A percentile compares a stretch with the other conserved stretches of the same genome.
Evolutionary conservation across 306 rosid species (phyloP).

Genomic region (Pyrus pyrifolia): DNA sequence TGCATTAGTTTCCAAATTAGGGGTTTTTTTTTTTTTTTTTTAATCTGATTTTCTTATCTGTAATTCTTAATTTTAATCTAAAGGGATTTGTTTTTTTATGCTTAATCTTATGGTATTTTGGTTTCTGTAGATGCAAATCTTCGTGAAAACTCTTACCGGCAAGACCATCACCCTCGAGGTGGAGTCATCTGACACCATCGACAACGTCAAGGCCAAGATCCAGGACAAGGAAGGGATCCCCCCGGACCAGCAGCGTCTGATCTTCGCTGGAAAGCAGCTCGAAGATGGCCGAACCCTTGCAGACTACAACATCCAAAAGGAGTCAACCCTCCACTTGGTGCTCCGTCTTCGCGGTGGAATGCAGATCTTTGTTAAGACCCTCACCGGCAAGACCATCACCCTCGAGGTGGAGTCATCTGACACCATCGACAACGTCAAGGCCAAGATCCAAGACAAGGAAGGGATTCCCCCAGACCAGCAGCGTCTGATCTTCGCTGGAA

Average conservation of each 20-base stretch:
- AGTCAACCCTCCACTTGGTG: constrained; percentile 29
- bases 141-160: constrained; percentile 28
- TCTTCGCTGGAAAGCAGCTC: constrained; percentile 28
- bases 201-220: constrained; percentile 31
- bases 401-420: constrained; percentile 15
- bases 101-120: neutral
- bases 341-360: constrained; percentile 34
- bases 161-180: constrained; percentile 33
- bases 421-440: too few relatives aligned
- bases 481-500: neutral
- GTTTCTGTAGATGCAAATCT: constrained; percentile 47
- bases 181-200: constrained; percentile 25
- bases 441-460: constrained; percentile 25
- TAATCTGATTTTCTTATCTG: neutral
- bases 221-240: constrained; percentile 32
- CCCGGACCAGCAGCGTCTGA: constrained; percentile 25
- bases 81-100: neutral
- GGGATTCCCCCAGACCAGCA: neutral
- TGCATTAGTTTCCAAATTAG: neutral
- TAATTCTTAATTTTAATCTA: neutral
- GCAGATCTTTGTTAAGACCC: constrained; percentile 40
- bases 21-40: neutral
- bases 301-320: constrained; percentile 32
- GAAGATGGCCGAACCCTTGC: constrained; percentile 27
- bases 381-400: constrained; percentile 29